Evolutionary conservation across 140 eudicot species (phyloP).

Genomic region (Bidens hawaiensis): DNA sequence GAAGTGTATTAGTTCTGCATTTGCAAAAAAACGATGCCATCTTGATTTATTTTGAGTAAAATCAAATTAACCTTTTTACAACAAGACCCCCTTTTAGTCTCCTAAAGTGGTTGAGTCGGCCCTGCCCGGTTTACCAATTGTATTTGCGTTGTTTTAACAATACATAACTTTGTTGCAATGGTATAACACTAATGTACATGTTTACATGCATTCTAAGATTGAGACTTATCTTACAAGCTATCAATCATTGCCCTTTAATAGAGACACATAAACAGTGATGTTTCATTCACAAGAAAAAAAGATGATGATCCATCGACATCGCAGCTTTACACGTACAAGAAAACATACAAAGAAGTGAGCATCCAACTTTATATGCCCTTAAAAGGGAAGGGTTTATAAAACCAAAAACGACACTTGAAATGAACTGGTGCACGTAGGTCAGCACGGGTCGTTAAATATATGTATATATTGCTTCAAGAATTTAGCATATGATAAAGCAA

Average conservation of each 20-base stretch:
- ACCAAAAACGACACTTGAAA: conserved; percentile 11
- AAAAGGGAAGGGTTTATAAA: conserved; percentile 28
- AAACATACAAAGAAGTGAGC: conserved; percentile 29
- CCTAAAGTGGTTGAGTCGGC: too few relatives aligned
- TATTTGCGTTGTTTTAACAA: too few relatives aligned
- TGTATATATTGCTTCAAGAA: conserved; percentile 15
- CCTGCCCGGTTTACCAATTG: too few relatives aligned
- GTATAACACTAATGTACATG: too few relatives aligned
- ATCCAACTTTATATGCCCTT: conserved; percentile 23
- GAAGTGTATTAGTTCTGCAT: too few relatives aligned
- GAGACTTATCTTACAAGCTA: conserved; percentile 31
- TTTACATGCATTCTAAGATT: not conserved
- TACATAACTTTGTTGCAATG: too few relatives aligned
- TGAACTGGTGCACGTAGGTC: conserved; percentile 27
- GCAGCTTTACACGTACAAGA: conserved; percentile 28
- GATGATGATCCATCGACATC: conserved; percentile 26
- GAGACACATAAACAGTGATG: conserved; percentile 16
- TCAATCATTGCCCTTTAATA: conserved; percentile 14
- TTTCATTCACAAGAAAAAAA: conserved; percentile 16
- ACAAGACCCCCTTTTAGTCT: too few relatives aligned
- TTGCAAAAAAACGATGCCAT: too few relatives aligned
- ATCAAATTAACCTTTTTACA: too few relatives aligned
- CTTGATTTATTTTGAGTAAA: too few relatives aligned
- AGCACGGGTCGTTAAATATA: conserved; percentile 26
- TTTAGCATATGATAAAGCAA: conserved; percentile 31